phyloP scores from a whole-genome alignment of 2,329 filamentous ascomycete genomes.

The Calonectria henricotiae region DNA sequence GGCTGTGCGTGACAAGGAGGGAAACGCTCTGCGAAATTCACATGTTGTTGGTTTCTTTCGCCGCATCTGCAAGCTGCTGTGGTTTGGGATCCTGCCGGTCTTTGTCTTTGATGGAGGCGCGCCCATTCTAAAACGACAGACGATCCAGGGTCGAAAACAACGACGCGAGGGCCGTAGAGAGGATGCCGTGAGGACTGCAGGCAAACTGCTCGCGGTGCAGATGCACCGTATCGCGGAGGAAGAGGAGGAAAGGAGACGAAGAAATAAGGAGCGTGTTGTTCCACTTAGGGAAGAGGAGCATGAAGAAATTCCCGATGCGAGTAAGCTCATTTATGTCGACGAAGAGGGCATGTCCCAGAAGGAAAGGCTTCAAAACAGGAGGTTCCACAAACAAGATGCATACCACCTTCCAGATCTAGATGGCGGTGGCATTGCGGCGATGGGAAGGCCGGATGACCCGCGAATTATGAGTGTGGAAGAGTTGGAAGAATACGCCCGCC shows the following conservation, averaged over 20 bases:
- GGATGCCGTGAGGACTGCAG: slow-evolving; percentile 92
- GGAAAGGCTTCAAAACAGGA: slow-evolving; percentile 81
- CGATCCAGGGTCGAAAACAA: slow-evolving; percentile 84
- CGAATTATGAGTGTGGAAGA: slow-evolving; percentile 97
- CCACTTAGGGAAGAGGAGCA: slow-evolving; percentile 67
- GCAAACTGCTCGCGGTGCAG: slow-evolving; percentile 92
- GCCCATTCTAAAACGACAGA: slow-evolving; percentile 90
- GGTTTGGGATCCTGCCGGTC: slow-evolving; percentile 95
- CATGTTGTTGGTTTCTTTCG: slow-evolving; percentile 99
- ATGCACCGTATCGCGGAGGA: slow-evolving; percentile 94
- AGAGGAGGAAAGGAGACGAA: slow-evolving; percentile 78
- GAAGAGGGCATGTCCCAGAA: slow-evolving; percentile 86
- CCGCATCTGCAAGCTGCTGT: slow-evolving; percentile 96
- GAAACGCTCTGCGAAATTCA: slow-evolving; percentile 94
- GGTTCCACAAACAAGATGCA: slow-evolving; percentile 92
- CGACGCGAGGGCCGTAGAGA: slow-evolving; percentile 91
- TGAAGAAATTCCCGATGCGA: slow-evolving; percentile 77
- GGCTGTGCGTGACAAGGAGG: slow-evolving; percentile 98
- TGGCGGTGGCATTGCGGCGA: slow-evolving; percentile 82
- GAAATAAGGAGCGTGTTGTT: slow-evolving; percentile 63
- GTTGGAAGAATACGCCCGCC: slow-evolving; percentile 91
- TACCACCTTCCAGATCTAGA: slow-evolving; percentile 95
- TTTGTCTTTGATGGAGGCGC: slow-evolving; percentile 99
- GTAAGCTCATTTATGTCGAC: slow-evolving; percentile 89
- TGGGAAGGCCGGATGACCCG: slow-evolving; percentile 93